These are phyloP conservation scores for Amoeboaphelidium occidentale DNA, from an alignment of 371 early-diverging fungal species.

Conservation along the genomic window DNA sequence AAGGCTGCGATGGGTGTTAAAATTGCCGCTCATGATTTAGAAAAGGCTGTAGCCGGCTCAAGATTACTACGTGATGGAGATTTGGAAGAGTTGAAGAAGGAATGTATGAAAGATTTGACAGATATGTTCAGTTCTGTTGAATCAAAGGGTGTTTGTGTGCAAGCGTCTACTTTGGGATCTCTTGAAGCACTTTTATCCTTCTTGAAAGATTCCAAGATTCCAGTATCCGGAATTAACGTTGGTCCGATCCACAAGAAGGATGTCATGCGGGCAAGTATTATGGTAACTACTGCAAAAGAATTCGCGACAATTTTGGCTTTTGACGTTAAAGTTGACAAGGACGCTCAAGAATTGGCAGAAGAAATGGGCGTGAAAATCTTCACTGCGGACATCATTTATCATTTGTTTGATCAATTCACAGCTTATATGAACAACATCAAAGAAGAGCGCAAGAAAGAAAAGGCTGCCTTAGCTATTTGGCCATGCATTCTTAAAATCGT, in stretches of 20 bases:
- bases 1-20: slow-evolving; percentile 97
- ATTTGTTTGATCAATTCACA: slow-evolving; percentile 91
- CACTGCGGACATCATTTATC: slow-evolving; percentile 97
- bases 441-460: slow-evolving; percentile 68
- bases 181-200: slow-evolving; percentile 96
- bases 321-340: slow-evolving; percentile 94
- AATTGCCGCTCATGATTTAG: slow-evolving; percentile 86
- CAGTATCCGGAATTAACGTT: slow-evolving; percentile 91
- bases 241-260: slow-evolving; percentile 98
- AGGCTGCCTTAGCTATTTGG: slow-evolving; percentile 78
- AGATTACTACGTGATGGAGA: slow-evolving; percentile 85
- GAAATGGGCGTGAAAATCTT: slow-evolving; percentile 81
- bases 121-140: slow-evolving; percentile 51
- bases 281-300: slow-evolving; percentile 76
- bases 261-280: slow-evolving; percentile 72
- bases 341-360: slow-evolving; percentile 80
- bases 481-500: slow-evolving; percentile 89
- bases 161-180: slow-evolving; percentile 97
- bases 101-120: slow-evolving; percentile 72
- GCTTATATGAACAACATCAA: slow-evolving; percentile 44
- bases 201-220: slow-evolving; percentile 79
- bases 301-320: slow-evolving; percentile 93
- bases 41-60: slow-evolving; percentile 97
- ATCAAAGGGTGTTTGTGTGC: slow-evolving; percentile 94
- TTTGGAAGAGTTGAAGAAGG: slow-evolving; percentile 81